Evolutionary conservation across 306 rosid genomes (phyloP), one percentile per base, ranked within the genome.

Genomic region (Betula pendula): DNA sequence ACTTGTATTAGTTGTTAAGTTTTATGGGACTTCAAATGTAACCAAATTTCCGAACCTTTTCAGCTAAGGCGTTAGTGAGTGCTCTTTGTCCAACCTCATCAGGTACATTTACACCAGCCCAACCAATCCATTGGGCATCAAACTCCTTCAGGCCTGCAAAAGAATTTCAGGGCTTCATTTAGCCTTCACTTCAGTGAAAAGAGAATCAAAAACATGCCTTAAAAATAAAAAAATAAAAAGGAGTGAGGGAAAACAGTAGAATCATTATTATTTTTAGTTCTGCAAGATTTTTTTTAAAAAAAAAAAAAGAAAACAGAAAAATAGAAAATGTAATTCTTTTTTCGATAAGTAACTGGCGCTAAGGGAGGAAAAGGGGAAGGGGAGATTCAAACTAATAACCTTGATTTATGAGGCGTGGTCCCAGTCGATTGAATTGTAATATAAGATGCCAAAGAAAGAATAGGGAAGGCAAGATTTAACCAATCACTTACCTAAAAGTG

Each of bases 51-150:
- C 25, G 68, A 88, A 94, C 98, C 98, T 92, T 92, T 87, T 89
- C 97, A 77, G 96, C 95, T 81, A 92, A 90, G 83, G 98, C 95
- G 79, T 85, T 88, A 38, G 86, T 88, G 71, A 94, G 80, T 68
- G 98, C 84, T 70, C 62, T 84, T 73, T 84, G 93, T 66, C 98
- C 98, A 70, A 79, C 83, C n/a, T 80, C 89, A 84, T 94, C 98
- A 24, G 92, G 88, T 58, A 94, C 98, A 86, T 90, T 94, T 67
- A 94, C 86, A n/a, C 98, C 98, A 72, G 97, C 92, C 97, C 98
- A 94, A 44, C 98, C 98, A 81, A 92, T 94, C 98, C 98, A 94
- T 85, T 96, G 88, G 40, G 96, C 88, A 66, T 94, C 98, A 76
- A 94, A 92, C 82, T 94, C 98, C 90, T 87, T 94, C 74, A 94